A percentile compares a stretch with the other conserved stretches of the same genome.
Evolutionary conservation across 306 rosid species (phyloP).

Genomic region (Argentina anserina): DNA sequence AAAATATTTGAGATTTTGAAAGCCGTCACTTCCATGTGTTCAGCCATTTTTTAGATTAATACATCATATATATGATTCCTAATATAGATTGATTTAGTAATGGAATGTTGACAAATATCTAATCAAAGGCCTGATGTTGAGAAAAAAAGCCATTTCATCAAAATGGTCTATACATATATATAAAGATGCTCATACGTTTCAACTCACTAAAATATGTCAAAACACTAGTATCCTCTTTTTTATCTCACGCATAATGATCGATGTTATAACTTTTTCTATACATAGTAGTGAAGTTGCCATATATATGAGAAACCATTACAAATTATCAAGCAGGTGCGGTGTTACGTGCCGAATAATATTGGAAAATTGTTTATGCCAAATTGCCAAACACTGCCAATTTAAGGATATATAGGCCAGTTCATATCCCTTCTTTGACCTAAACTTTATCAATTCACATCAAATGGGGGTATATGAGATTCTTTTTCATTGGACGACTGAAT

Average conservation of each 20-base stretch:
- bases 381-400: background rate
- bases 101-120: background rate
- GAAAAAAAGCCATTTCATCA: background rate
- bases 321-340: background rate
- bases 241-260: background rate
- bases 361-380: background rate
- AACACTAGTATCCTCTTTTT: background rate
- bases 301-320: background rate
- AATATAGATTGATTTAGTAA: too few relatives aligned
- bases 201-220: too few relatives aligned
- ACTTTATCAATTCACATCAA: background rate
- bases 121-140: background rate
- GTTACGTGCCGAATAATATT: background rate
- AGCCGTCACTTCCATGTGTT: too few relatives aligned
- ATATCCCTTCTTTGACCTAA: background rate
- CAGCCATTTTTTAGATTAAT: too few relatives aligned
- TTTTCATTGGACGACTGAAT: background rate
- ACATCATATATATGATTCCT: too few relatives aligned
- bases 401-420: background rate
- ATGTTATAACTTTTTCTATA: background rate
- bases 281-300: background rate
- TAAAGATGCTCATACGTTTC: background rate
- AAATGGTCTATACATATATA: background rate
- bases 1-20: too few relatives aligned
- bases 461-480: background rate